phyloP scores from a whole-genome alignment of 306 rosid species.

The Psophocarpus tetragonolobus region DNA sequence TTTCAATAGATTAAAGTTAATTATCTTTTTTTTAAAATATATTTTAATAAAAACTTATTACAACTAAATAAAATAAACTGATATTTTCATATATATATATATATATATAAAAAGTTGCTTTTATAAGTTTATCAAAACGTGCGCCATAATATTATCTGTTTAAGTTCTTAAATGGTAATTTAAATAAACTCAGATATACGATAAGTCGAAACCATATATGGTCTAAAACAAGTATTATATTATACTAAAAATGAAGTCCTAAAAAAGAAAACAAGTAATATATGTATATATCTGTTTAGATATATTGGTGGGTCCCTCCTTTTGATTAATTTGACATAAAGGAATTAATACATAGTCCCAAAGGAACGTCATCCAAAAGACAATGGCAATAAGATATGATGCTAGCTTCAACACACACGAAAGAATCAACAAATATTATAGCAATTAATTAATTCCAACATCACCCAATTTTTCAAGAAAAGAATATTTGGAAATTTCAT shows the following conservation, averaged over 20 bases:
- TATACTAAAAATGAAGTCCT: background rate
- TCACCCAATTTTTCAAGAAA: constrained; percentile 21
- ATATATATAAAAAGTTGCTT: background rate
- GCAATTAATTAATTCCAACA: constrained; percentile 8
- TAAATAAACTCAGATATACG: background rate
- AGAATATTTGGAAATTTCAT: constrained; percentile 27
- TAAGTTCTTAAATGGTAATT: background rate
- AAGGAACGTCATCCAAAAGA: background rate
- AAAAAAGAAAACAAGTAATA: background rate
- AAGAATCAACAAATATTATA: constrained; percentile 29
- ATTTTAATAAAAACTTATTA: too few relatives aligned
- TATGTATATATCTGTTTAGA: background rate
- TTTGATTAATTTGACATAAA: background rate
- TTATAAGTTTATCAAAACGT: background rate
- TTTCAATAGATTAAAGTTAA: background rate
- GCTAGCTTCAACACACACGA: constrained; percentile 18
- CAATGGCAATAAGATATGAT: background rate
- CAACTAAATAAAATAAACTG: background rate
- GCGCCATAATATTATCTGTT: background rate
- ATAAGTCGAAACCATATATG: background rate
- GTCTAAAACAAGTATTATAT: background rate
- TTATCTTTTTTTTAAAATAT: too few relatives aligned
- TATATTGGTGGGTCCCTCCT: background rate
- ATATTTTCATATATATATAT: too few relatives aligned
- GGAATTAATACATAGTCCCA: background rate